Percentiles rank a stretch among this genome's conserved stretches.
phyloP scores from a whole-genome alignment of 192 early-diverging fungal genomes.

The Podochytrium sp. region DNA sequence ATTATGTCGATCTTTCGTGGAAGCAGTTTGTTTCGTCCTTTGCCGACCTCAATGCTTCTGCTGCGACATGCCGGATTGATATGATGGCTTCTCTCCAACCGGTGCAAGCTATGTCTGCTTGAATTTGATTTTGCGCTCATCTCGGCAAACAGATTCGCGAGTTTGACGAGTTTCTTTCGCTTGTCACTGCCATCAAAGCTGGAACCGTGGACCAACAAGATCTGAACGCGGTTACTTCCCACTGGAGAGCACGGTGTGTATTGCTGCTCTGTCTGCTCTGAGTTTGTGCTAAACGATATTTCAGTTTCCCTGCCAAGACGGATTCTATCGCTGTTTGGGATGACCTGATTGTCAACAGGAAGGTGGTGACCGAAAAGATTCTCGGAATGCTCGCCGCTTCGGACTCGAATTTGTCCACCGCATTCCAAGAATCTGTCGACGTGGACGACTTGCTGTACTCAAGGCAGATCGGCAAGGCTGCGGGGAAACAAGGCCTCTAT shows the following conservation, averaged over 20 bases:
- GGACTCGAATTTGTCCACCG: neutral
- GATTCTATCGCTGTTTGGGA: slow-evolving; percentile 67
- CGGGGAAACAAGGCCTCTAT: slow-evolving; percentile 61
- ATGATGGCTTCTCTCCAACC: slow-evolving; percentile 21
- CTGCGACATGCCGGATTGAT: slow-evolving; percentile 9
- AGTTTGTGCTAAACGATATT: neutral
- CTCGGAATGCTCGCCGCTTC: neutral
- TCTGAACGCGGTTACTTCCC: neutral
- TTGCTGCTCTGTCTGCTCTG: neutral
- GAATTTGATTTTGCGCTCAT: neutral
- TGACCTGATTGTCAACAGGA: slow-evolving; percentile 56
- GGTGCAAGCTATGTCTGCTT: neutral
- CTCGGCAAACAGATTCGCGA: slow-evolving; percentile 2
- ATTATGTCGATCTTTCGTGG: slow-evolving; percentile 36
- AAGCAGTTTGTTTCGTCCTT: slow-evolving; percentile 32
- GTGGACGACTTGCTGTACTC: slow-evolving; percentile 28
- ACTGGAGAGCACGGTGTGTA: neutral
- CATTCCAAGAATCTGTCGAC: slow-evolving; percentile 4
- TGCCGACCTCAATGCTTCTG: slow-evolving; percentile 30
- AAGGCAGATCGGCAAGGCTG: slow-evolving; percentile 56
- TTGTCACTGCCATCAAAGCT: slow-evolving; percentile 28
- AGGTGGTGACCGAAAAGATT: slow-evolving; percentile 51
- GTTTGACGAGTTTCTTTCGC: slow-evolving; percentile 26
- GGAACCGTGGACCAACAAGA: neutral
- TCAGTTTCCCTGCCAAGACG: slow-evolving; percentile 10